These are phyloP conservation scores for Scedosporium boydii DNA, from an alignment of 2,329 filamentous ascomycete genomes.

Conservation along the genomic window DNA sequence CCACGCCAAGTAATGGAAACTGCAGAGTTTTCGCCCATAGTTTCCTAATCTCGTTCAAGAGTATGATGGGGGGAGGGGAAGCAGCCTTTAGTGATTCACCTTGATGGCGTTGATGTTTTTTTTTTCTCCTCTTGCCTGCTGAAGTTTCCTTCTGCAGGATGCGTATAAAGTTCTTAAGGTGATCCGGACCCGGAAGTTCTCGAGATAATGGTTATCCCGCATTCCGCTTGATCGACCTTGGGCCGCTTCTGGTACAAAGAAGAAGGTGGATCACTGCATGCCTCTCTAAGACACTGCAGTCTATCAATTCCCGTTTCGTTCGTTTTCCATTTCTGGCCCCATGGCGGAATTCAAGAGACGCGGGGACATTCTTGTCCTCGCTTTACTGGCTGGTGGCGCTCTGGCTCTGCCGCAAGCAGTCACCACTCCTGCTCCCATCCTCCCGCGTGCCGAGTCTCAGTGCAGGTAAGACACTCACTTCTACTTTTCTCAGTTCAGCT, in stretches of 20 bases:
- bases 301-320: background rate
- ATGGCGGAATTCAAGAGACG: background rate
- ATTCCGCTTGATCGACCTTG: background rate
- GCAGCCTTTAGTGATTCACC: background rate
- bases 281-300: background rate
- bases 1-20: background rate
- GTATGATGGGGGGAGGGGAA: background rate
- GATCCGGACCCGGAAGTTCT: background rate
- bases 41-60: background rate
- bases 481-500: too few species aligned
- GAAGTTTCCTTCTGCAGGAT: background rate
- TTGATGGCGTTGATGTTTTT: background rate
- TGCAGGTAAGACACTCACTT: background rate
- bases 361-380: background rate
- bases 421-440: slow-evolving; percentile 13
- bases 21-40: background rate
- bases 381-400: slow-evolving; percentile 4
- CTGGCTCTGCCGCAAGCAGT: slow-evolving; percentile 8
- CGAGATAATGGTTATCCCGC: background rate
- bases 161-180: background rate
- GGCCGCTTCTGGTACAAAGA: background rate
- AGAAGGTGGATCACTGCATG: background rate
- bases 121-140: too few species aligned
- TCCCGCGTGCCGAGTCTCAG: slow-evolving; percentile 4
- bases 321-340: background rate